Evolutionary conservation across 2,329 filamentous ascomycete species (phyloP).

Genomic region (Talaromyces amestolkiae): DNA sequence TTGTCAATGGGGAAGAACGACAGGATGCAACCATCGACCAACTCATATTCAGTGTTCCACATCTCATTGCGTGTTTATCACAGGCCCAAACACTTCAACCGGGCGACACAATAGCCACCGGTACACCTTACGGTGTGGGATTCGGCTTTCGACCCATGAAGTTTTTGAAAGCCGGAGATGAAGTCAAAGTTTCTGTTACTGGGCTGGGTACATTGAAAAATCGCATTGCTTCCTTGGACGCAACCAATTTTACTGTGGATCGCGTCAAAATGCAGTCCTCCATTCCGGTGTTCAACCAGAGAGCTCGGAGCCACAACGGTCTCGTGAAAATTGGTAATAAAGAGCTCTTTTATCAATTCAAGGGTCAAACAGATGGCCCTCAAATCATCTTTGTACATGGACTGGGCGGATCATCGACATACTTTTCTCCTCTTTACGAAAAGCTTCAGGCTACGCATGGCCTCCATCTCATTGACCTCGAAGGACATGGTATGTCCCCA

Average conservation of each 20-base stretch:
- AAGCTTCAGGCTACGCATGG: conserved; percentile 31
- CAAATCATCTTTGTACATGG: conserved; percentile 56
- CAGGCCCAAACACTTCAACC: conserved; percentile 13
- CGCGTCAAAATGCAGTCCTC: conserved; percentile 19
- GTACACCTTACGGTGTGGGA: conserved; percentile 46
- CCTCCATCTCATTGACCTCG: conserved; percentile 52
- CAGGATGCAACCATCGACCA: conserved; percentile 43
- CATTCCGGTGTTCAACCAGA: conserved; percentile 34
- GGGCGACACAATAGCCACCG: conserved; percentile 17
- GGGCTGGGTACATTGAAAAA: conserved; percentile 45
- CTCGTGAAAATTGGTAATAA: conserved; percentile 42
- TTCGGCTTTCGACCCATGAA: conserved; percentile 47
- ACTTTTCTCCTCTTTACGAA: conserved; percentile 47
- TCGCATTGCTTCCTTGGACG: conserved; percentile 33
- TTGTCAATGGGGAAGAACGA: conserved; percentile 52
- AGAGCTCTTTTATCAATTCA: conserved; percentile 41
- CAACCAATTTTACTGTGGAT: conserved; percentile 23
- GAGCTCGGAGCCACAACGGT: conserved; percentile 30
- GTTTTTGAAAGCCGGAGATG: conserved; percentile 44
- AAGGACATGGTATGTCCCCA: conserved; percentile 56
- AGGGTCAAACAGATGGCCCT: conserved; percentile 26
- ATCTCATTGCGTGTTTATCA: conserved; percentile 7
- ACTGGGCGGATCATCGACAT: conserved; percentile 49
- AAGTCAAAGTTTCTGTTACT: conserved; percentile 44
- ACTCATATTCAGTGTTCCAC: conserved; percentile 9